phyloP scores from a whole-genome alignment of 2,329 filamentous ascomycete species.

The Parafenestella ontariensis region DNA sequence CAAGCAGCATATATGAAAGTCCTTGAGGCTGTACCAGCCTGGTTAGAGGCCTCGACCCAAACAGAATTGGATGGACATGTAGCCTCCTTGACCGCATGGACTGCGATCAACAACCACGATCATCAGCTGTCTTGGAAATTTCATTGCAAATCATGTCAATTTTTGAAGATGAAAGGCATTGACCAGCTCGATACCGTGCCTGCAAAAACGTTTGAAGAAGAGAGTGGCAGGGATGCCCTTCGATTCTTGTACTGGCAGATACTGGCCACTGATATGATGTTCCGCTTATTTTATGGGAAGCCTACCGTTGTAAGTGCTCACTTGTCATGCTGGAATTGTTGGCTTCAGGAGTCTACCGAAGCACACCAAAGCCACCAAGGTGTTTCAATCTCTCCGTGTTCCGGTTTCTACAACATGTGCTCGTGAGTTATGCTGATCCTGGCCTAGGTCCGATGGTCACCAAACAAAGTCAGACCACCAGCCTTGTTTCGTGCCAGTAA shows the following conservation, averaged over 20 bases:
- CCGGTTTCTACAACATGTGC: not conserved
- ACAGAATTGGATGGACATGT: conserved; percentile 29
- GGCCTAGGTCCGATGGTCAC: conserved; percentile 21
- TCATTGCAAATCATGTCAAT: conserved; percentile 36
- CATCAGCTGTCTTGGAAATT: conserved; percentile 41
- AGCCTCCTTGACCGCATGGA: conserved; percentile 32
- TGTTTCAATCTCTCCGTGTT: not conserved
- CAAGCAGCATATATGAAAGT: conserved; percentile 35
- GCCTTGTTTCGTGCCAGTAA: conserved; percentile 20
- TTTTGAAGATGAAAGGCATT: conserved; percentile 24
- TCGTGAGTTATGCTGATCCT: not conserved
- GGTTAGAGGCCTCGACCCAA: conserved; percentile 25
- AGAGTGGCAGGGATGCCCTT: conserved; percentile 17
- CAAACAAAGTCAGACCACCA: conserved; percentile 28
- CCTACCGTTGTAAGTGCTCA: conserved; percentile 22
- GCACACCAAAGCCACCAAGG: not conserved
- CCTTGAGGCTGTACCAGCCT: conserved; percentile 35
- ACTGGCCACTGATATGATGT: conserved; percentile 32
- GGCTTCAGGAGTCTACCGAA: not conserved
- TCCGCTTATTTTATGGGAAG: conserved; percentile 38
- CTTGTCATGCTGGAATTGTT: not conserved
- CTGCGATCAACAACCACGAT: conserved; percentile 34
- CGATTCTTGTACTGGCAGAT: conserved; percentile 36
- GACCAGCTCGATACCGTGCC: conserved; percentile 30
- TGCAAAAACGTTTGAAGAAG: conserved; percentile 30